Evolutionary conservation across 106 monocot genomes (phyloP), one percentile per base, ranked within the genome.

Genomic region (Allium sativum): DNA sequence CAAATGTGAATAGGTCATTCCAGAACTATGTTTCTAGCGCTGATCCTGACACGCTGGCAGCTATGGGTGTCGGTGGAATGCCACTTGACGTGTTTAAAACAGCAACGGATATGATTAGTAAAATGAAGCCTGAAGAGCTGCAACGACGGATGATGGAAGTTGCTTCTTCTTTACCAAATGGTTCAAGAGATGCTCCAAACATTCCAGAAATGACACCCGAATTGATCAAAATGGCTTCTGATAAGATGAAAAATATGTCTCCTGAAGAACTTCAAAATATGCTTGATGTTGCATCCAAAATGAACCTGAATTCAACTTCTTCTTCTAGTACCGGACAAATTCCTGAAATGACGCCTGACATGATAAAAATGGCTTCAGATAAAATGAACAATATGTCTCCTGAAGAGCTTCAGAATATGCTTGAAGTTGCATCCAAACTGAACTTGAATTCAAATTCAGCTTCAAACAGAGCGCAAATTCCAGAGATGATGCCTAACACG

Each of bases 181-280:
- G 56, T 44, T 31, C 31, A 31, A 31, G 2, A 31, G 70, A 66
- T 44, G 67, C 45, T 53, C 59, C 78, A 47, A 42, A 9, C 44
- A 41, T 57, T 11, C 55, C 55, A 19, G 91, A 91, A 73, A 76
- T 98, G 88, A 70, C 81, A 60, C 88, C 91, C 46, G 98, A 92
- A 70, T 74, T 92, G 88, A 67, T 85, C 66, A 88, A 81, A 53
- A 55, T 19, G 55, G 14, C 18, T 9, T 55, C 55, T 17, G 82
- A 92, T 62, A 87, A 52, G 47, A 72, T 92, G 52, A 80, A 83
- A 67, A 82, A 65, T 16, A 92, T 98, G 92, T 68, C 98, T 48
- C 84, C 87, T 19, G 88, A 88, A 64, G 92, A 98, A 64, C 98
- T 98, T 63, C 98, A 92, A 71, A 78, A 87, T 70, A 88, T 98